Conservation (phyloP, 352 stramenopile genomes). For the Phytophthora tubulina region DNA sequence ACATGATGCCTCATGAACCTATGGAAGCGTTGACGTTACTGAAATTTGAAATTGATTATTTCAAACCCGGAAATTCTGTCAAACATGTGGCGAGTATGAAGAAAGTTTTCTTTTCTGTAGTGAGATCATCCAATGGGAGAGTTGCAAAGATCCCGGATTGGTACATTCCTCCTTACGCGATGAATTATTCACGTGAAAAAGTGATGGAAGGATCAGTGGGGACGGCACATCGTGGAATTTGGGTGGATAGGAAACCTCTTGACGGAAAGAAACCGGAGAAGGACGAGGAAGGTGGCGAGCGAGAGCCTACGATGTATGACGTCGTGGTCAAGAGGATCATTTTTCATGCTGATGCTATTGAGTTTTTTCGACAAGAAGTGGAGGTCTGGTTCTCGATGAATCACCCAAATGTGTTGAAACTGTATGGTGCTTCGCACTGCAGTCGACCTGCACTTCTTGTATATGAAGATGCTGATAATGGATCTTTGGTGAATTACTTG, state of each 20-base stretch:
- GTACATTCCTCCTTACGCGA: constrained; percentile 35
- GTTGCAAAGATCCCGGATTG: constrained; percentile 42
- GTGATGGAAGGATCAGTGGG: constrained; percentile 23
- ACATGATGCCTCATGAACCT: constrained; percentile 35
- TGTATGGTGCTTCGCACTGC: constrained; percentile 42
- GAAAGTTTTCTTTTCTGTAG: constrained; percentile 41
- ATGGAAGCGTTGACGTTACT: constrained; percentile 46
- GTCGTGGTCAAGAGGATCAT: constrained; percentile 31
- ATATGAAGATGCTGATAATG: constrained; percentile 30
- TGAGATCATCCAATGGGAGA: constrained; percentile 39
- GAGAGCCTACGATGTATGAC: neutral
- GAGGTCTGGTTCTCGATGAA: constrained; percentile 38
- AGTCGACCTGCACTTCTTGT: constrained; percentile 35
- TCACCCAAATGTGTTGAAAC: constrained; percentile 38
- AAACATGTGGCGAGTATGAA: constrained; percentile 43
- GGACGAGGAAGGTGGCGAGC: neutral
- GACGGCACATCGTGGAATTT: constrained; percentile 20
- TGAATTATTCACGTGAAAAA: constrained; percentile 27
- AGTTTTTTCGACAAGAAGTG: constrained; percentile 41
- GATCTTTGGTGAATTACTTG: constrained; percentile 30
- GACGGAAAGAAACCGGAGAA: constrained; percentile 17
- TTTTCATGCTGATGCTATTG: constrained; percentile 35
- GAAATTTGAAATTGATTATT: constrained; percentile 47
- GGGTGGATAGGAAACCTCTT: constrained; percentile 24
- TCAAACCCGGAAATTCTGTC: constrained; percentile 28